A percentile compares a stretch with the other conserved stretches of the same genome.
These are phyloP conservation scores for Trichoderma sp. DNA, from an alignment of 2,329 filamentous ascomycete genomes.

Conservation along the genomic window DNA sequence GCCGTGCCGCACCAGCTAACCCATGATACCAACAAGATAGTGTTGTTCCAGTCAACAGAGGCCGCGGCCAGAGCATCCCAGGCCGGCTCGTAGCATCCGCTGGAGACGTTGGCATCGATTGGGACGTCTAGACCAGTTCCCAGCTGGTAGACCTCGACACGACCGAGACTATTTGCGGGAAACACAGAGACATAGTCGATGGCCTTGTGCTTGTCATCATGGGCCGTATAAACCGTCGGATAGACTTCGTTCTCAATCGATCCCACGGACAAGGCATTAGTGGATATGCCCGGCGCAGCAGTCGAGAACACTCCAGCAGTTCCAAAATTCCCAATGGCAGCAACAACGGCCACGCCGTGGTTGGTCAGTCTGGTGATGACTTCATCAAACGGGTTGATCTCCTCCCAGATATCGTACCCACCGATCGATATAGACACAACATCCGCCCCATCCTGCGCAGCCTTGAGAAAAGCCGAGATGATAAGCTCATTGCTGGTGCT, in stretches of 20 bases:
- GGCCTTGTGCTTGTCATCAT: background rate
- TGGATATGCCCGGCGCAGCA: background rate
- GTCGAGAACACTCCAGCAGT: background rate
- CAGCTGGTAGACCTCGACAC: background rate
- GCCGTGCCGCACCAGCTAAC: background rate
- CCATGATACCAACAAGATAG: background rate
- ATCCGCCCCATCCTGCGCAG: slow-evolving; percentile 50
- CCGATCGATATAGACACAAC: slow-evolving; percentile 33
- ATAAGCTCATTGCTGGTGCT: slow-evolving; percentile 51
- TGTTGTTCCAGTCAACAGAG: background rate
- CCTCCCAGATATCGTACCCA: slow-evolving; percentile 27
- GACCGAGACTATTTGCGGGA: background rate
- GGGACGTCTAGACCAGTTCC: background rate
- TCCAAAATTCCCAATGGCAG: slow-evolving; percentile 32
- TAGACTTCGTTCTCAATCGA: slow-evolving; percentile 9
- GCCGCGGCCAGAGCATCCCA: background rate
- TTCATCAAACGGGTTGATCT: slow-evolving; percentile 43
- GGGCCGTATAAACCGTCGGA: background rate
- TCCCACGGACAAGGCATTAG: background rate
- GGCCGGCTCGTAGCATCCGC: background rate
- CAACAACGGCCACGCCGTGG: slow-evolving; percentile 1
- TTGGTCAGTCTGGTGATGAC: slow-evolving; percentile 45
- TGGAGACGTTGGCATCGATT: background rate
- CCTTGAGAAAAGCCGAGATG: slow-evolving; percentile 55
- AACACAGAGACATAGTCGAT: background rate